These are phyloP conservation scores for Raffaelea albimanens DNA, from an alignment of 2,329 filamentous ascomycete species.

Conservation along the genomic window DNA sequence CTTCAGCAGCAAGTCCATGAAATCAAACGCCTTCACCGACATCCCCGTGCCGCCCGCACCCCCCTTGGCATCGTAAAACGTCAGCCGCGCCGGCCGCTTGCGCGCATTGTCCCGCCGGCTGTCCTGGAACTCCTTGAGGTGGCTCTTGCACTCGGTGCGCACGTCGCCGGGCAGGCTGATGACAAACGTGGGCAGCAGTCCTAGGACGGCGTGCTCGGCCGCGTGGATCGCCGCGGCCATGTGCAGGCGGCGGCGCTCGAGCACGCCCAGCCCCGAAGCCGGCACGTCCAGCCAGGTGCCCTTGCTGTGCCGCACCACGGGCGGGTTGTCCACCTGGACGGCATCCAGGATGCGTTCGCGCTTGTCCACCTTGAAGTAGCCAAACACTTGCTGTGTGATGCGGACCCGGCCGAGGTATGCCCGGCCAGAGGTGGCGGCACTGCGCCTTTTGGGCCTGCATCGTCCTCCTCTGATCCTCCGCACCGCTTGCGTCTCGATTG, in stretches of 20 bases:
- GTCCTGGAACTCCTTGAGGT: constrained; percentile 76
- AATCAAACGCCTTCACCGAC: constrained; percentile 87
- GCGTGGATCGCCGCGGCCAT: constrained; percentile 87
- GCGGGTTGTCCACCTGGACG: constrained; percentile 85
- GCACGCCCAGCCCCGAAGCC: constrained; percentile 64
- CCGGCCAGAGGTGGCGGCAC: constrained; percentile 44
- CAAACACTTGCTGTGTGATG: constrained; percentile 82
- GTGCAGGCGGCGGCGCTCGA: constrained; percentile 64
- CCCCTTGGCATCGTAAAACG: constrained; percentile 92
- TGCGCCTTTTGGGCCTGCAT: no score
- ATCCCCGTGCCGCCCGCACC: constrained; percentile 77
- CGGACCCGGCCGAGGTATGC: constrained; percentile 83
- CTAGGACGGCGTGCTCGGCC: constrained; percentile 83
- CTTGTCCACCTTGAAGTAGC: constrained; percentile 95
- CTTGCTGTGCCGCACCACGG: constrained; percentile 74
- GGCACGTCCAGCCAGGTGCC: constrained; percentile 97
- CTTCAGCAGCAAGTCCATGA: constrained; percentile 66
- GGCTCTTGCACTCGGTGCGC: constrained; percentile 85
- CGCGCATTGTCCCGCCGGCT: constrained; percentile 47
- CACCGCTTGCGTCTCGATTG: constrained; percentile 83
- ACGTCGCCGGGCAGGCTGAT: constrained; percentile 86
- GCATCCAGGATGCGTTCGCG: constrained; percentile 80
- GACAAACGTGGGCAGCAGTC: constrained; percentile 82
- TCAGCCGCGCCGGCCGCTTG: constrained; percentile 79
- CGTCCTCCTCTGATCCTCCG: constrained; percentile 38